phyloP scores from a whole-genome alignment of 2,329 filamentous ascomycete species.

The Verticillium nonalfalfae region DNA sequence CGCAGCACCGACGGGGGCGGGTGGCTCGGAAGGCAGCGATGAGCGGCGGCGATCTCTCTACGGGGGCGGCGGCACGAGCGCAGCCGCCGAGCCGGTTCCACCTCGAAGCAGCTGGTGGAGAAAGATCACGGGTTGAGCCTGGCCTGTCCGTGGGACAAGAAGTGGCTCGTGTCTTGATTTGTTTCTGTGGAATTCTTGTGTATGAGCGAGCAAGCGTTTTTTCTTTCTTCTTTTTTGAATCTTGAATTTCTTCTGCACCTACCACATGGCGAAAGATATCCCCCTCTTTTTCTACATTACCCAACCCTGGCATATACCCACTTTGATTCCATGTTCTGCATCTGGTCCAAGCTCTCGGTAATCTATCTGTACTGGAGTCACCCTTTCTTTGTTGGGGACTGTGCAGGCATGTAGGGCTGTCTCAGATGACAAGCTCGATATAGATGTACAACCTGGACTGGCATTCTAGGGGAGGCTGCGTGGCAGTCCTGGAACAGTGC shows the following conservation, averaged over 20 bases:
- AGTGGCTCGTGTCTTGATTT: slow-evolving; percentile 1
- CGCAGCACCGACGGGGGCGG: slow-evolving; percentile 15
- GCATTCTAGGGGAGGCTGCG: neutral
- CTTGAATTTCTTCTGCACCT: slow-evolving; percentile 7
- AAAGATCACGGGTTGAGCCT: slow-evolving; percentile 39
- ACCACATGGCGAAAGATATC: slow-evolving; percentile 1
- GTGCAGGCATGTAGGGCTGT: neutral
- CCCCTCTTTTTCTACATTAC: neutral
- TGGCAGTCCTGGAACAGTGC: neutral
- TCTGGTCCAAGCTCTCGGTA: neutral
- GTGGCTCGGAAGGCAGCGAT: slow-evolving; percentile 35
- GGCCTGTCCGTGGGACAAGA: neutral
- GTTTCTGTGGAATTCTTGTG: slow-evolving; percentile 1
- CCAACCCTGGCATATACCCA: slow-evolving; percentile 5
- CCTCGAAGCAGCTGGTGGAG: slow-evolving; percentile 55
- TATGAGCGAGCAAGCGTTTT: slow-evolving; percentile 6
- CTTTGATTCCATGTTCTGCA: neutral
- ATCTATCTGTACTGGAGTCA: neutral
- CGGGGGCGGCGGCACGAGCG: neutral
- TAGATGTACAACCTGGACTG: neutral
- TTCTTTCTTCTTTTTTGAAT: slow-evolving; percentile 2
- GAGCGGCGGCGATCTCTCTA: slow-evolving; percentile 37
- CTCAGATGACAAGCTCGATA: neutral
- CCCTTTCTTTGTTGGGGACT: neutral
- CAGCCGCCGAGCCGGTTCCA: slow-evolving; percentile 32